Conservation (phyloP, 2,329 filamentous ascomycete genomes). For the Keithomyces neogunnii region DNA sequence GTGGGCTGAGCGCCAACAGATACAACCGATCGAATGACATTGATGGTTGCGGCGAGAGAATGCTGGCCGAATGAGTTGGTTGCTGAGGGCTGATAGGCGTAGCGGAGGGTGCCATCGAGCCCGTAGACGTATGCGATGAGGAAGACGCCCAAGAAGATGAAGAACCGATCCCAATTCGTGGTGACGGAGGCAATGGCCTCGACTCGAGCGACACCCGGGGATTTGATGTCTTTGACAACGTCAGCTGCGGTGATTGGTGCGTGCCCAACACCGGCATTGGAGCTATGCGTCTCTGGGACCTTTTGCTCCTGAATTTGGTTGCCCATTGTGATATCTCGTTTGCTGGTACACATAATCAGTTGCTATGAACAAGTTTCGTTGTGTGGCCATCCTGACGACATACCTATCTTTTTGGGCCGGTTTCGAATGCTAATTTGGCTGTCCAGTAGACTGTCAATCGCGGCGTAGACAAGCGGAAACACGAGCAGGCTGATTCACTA, state of each 20-base stretch:
- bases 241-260: constrained; percentile 13
- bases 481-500: no score
- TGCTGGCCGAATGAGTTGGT: constrained; percentile 41
- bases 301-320: neutral
- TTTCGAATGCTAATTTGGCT: no score
- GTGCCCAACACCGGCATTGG: neutral
- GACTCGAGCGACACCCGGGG: constrained; percentile 50
- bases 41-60: constrained; percentile 48
- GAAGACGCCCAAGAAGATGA: constrained; percentile 54
- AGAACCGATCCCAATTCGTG: constrained; percentile 40
- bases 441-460: no score
- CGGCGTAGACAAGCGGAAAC: no score
- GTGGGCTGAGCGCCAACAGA: constrained; percentile 52
- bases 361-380: no score
- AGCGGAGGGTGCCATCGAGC: constrained; percentile 48
- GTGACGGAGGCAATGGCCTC: constrained; percentile 47
- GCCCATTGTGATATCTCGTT: neutral
- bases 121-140: constrained; percentile 56
- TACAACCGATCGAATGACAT: constrained; percentile 49
- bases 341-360: no score
- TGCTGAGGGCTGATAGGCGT: constrained; percentile 46
- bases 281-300: neutral
- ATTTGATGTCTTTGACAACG: constrained; percentile 24
- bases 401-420: no score
- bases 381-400: no score